Evolutionary conservation across 2,329 filamentous ascomycete species (phyloP).

Genomic region (Akanthomyces lecanii): DNA sequence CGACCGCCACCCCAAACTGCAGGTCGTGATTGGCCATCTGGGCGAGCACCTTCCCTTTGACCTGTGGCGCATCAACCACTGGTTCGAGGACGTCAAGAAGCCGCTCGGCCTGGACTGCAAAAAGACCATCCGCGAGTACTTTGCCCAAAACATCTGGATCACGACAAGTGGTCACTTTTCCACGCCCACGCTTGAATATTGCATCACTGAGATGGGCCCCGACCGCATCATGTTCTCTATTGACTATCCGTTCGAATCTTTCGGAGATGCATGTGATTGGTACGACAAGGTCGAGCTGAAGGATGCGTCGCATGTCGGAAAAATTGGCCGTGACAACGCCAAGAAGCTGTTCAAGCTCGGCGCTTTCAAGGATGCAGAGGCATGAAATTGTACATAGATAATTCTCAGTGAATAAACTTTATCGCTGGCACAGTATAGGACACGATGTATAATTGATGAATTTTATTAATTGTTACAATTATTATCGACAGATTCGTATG

Average conservation of each 20-base stretch:
- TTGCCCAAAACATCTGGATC: constrained; percentile 52
- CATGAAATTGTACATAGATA: not conserved
- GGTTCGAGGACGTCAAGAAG: constrained; percentile 54
- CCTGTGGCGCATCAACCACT: constrained; percentile 48
- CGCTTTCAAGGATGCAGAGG: constrained; percentile 30
- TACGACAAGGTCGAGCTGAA: constrained; percentile 36
- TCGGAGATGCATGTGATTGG: constrained; percentile 39
- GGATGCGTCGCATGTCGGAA: constrained; percentile 29
- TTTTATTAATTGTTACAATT: not conserved
- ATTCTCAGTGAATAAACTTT: not conserved
- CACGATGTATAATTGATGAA: not conserved
- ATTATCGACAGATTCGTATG: not conserved
- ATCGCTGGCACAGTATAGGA: not conserved
- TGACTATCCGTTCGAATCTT: constrained; percentile 50
- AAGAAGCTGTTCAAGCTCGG: constrained; percentile 38
- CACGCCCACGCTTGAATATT: constrained; percentile 47
- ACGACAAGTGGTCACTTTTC: constrained; percentile 55
- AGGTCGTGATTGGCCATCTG: constrained; percentile 45
- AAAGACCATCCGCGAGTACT: constrained; percentile 49
- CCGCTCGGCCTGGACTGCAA: constrained; percentile 44
- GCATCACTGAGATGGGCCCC: constrained; percentile 43
- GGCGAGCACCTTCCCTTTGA: constrained; percentile 48
- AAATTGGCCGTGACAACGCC: constrained; percentile 42
- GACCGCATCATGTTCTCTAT: constrained; percentile 50
- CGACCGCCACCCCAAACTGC: constrained; percentile 42